Evolutionary conservation across 768 basidiomycete genomes (phyloP).

Genomic region (Tricholoma sp.): DNA sequence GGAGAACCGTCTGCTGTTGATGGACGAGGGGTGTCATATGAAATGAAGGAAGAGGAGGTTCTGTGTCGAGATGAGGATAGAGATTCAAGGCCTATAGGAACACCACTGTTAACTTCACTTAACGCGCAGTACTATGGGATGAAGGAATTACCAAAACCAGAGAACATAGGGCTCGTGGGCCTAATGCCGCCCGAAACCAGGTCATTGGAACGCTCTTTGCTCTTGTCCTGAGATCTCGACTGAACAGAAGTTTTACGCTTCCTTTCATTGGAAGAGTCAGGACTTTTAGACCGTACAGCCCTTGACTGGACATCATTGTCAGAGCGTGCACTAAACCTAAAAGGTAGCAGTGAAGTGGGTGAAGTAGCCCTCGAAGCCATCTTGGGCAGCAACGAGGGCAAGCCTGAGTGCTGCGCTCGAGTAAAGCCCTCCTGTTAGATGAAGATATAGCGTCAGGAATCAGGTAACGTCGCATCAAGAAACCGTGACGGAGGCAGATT

Average conservation of each 20-base stretch:
- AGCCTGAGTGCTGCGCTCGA: constrained; percentile 14
- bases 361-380: constrained; percentile 20
- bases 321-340: constrained; percentile 17
- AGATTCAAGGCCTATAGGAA: neutral
- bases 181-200: constrained; percentile 12
- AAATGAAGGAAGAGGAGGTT: constrained; percentile 12
- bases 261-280: constrained; percentile 12
- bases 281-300: constrained; percentile 10
- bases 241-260: constrained; percentile 18
- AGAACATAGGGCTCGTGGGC: constrained; percentile 14
- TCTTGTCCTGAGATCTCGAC: constrained; percentile 24
- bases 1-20: constrained; percentile 18
- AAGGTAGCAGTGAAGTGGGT: constrained; percentile 18
- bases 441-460: constrained; percentile 9
- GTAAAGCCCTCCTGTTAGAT: constrained; percentile 9
- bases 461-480: constrained; percentile 13
- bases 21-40: constrained; percentile 15
- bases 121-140: constrained; percentile 2
- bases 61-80: constrained; percentile 21
- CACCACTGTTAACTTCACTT: neutral
- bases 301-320: constrained; percentile 9
- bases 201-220: constrained; percentile 22
- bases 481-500: constrained; percentile 11
- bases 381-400: constrained; percentile 9
- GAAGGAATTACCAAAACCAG: constrained; percentile 14